Evolutionary conservation across 257 asterid species (phyloP), one percentile per base, ranked within the genome.

Genomic region (Solanum piurae): DNA sequence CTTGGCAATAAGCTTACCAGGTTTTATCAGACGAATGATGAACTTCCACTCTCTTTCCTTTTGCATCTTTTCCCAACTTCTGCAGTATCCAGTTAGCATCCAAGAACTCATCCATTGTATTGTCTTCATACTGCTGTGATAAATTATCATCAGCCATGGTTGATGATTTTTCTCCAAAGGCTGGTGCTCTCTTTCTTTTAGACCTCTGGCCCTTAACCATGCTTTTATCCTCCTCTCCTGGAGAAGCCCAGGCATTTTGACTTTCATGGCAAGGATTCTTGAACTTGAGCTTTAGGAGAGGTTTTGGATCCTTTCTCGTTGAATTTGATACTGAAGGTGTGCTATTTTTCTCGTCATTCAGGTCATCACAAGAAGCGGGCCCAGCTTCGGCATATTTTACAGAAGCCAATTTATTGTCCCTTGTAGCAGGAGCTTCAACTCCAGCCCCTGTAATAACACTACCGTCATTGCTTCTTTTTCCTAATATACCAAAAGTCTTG

Each of bases 61-160:
- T 92, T 60, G 99, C 99, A 93, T 94, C 98, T 95, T 94, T 95
- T 38, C 99, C 99, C 92, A 97, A 87, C 89, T 95, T 97, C 94
- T 96, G 99, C 86, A 97, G 91, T 91, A 97, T 93, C 98, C 99
- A 97, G 88, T 94, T 97, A 82, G 98, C 99, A 94, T 94, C 99
- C 76, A 94, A 90, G 72, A 96, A 91, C 87, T 96, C 98, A 89
- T 94, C 97, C 91, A 95, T 87, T 60, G 94, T 87, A 84, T 88
- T 86, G 91, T 93, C 96, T 77, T 91, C 96, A 55, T 88, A 90
- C 89, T 85, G 77, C 42, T 90, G 94, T 2, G 94, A 86, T 52
- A 92, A 80, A 89, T 91, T 94, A 87, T 89, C 96, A 16, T 91
- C 98, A 40, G 89, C 97, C 36, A 33, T 89, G 58, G 69, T 46